Evolutionary conservation across 2,329 filamentous ascomycete genomes (phyloP), one percentile per base, ranked within the genome.

Genomic region (Tolypocladium inflatum): DNA sequence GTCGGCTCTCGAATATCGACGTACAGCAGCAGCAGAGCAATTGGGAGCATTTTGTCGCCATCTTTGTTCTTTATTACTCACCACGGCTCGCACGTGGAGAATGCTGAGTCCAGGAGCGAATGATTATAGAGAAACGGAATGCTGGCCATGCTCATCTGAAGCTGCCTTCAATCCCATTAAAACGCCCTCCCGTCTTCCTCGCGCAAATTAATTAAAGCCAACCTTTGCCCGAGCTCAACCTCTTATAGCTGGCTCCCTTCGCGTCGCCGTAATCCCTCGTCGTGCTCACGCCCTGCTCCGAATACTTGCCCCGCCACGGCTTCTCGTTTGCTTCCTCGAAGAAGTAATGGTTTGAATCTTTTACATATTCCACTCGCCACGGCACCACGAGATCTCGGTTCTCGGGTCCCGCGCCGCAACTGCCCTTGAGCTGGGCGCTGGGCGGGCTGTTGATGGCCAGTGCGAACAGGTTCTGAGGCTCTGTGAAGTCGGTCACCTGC

Each of bases 401-500:
- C 37, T 65, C 59, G 1, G 75, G 74, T 0, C 71, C 74, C 0
- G 68, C 70, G 3, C 73, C 74, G 59, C 74, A 77, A 59, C 68
- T 71, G 0, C 74, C 74, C 38, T 70, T 66, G 51, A 77, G 62
- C 21, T 68, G 68, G 5, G 59, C 57, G 43, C 70, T 74, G 3
- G 74, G 72, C 1, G 76, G 73, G 56, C 73, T 74, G 66, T 91
- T 91, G 56, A 92, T 76, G 2, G 88, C 86, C 0, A 91, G 72
- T 0, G 84, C 77, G 65, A 92, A 91, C 2, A 91, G 73, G 66
- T 91, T 91, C 57, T 87, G 83, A 1, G 89, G 87, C 65, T 93
- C 89, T 0, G 85, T 89, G 66, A 88, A 91, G 72, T 93, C 90
- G 1, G 87, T 91, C 9, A 93, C 82, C 26, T 90, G 79, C 1